Base-by-base conservation (phyloP, 1,284 basidiomycete species). In the Apiotrichum siamense region DNA sequence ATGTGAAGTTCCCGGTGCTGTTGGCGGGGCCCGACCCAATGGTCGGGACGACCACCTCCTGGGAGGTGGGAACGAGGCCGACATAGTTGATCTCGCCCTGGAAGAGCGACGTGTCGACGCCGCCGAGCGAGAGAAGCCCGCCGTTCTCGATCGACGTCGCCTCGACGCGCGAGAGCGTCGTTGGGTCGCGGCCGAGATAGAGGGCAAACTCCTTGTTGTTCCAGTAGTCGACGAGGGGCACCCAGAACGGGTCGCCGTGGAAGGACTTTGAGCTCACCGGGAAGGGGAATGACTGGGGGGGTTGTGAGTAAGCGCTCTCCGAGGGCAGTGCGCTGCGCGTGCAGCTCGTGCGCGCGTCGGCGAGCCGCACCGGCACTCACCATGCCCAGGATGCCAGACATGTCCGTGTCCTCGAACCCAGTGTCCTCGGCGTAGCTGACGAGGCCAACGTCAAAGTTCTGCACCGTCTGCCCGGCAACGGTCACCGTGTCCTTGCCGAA, bases 311-410 rank as follows among this genome's bases (percentile, higher is more conserved):
- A 11, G 24, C 2, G 4, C 4, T 3, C n/a, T 1, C n/a, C n/a
- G n/a, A n/a, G n/a, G n/a, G n/a, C n/a, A n/a, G n/a, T n/a, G n/a
- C n/a, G n/a, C n/a, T n/a, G n/a, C n/a, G n/a, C n/a, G n/a, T n/a
- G n/a, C n/a, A n/a, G n/a, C n/a, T n/a, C n/a, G n/a, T n/a, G n/a
- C n/a, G n/a, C n/a, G n/a, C n/a, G n/a, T n/a, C n/a, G n/a, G n/a
- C n/a, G n/a, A n/a, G n/a, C n/a, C n/a, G n/a, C 2, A 15, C 15
- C 3, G 4, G 21, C 21, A 38, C 37, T 13, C 12, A 38, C 37
- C 13, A 48, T 23, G 23, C 47, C 47, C 17, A 48, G 39, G 32
- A 48, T 48, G 3, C 47, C 47, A 2, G 18, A 24, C 32, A 38
- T 41, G 40, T 29, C 29, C 23, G 23, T 26, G 9, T 29, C 18